Percentiles rank a stretch among this genome's conserved stretches.
Evolutionary conservation across 352 stramenopile genomes (phyloP).

Genomic region (Pythium aquatile): DNA sequence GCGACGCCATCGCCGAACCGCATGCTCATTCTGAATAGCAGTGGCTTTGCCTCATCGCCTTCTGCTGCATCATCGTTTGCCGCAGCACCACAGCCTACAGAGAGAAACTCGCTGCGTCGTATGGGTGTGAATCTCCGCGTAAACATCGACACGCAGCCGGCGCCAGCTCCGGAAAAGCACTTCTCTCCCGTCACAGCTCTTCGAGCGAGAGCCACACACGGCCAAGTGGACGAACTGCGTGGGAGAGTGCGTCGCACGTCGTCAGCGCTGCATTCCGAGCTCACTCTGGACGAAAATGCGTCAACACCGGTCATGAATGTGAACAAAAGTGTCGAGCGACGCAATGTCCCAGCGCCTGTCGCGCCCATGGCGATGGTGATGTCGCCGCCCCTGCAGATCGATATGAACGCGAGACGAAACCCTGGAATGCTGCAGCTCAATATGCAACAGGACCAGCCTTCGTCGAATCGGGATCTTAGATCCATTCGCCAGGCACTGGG

Average conservation of each 20-base stretch:
- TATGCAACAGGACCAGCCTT: neutral
- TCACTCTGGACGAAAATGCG: slow-evolving; percentile 21
- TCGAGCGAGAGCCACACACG: slow-evolving; percentile 34
- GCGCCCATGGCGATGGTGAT: slow-evolving; percentile 1
- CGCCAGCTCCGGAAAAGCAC: slow-evolving; percentile 21
- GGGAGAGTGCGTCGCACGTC: slow-evolving; percentile 28
- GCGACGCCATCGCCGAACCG: slow-evolving; percentile 13
- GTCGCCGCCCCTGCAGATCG: slow-evolving; percentile 45
- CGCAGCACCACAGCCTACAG: neutral
- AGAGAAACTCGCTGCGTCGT: slow-evolving; percentile 34
- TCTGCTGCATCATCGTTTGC: neutral
- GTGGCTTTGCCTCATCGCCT: slow-evolving; percentile 17
- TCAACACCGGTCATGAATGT: slow-evolving; percentile 27
- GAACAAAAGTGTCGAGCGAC: slow-evolving; percentile 27
- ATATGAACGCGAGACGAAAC: slow-evolving; percentile 31
- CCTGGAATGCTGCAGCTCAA: slow-evolving; percentile 11
- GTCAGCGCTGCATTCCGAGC: slow-evolving; percentile 7
- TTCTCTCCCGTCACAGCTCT: slow-evolving; percentile 48
- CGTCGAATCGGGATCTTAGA: slow-evolving; percentile 20
- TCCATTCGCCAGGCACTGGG: slow-evolving; percentile 40
- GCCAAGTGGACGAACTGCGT: slow-evolving; percentile 31
- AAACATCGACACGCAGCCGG: slow-evolving; percentile 40
- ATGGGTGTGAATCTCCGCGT: slow-evolving; percentile 58
- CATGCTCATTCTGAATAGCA: neutral
- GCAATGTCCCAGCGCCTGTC: neutral